Evolutionary conservation across 345 rosid species (phyloP).

Genomic region (Aurinia saxatilis): DNA sequence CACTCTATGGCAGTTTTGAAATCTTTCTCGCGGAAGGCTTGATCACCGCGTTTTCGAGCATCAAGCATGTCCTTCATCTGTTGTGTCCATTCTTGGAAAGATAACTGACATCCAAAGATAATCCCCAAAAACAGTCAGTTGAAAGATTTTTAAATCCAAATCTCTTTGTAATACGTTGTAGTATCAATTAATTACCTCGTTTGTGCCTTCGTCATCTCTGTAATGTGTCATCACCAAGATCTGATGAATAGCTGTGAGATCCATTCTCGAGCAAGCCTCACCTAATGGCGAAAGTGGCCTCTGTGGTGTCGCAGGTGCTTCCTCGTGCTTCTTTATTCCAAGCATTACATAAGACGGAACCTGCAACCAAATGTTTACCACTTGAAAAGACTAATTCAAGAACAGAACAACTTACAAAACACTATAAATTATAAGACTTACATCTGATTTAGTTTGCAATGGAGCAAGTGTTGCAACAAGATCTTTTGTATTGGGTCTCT

Average conservation of each 20-base stretch:
- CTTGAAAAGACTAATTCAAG: neutral
- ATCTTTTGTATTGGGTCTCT: constrained; percentile 81
- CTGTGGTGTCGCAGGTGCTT: constrained; percentile 67
- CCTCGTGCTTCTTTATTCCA: constrained; percentile 63
- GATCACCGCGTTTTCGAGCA: constrained; percentile 88
- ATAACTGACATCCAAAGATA: constrained; percentile 42
- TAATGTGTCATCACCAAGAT: constrained; percentile 77
- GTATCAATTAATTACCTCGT: constrained; percentile 44
- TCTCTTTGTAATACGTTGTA: neutral
- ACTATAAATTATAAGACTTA: constrained; percentile 28
- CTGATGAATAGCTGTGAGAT: constrained; percentile 95
- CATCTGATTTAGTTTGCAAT: constrained; percentile 74
- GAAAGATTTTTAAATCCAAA: neutral
- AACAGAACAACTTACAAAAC: neutral
- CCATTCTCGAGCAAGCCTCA: constrained; percentile 91
- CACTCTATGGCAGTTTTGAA: constrained; percentile 84
- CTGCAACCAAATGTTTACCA: constrained; percentile 33
- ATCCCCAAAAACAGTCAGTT: neutral
- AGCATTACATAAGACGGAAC: constrained; percentile 89
- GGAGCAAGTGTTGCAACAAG: constrained; percentile 69
- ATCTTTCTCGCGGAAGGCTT: constrained; percentile 91
- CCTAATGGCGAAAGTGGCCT: constrained; percentile 85
- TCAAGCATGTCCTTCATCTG: constrained; percentile 97
- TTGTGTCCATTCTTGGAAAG: constrained; percentile 98
- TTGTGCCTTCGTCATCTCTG: constrained; percentile 92